Evolutionary conservation across 192 early-diverging fungal species (phyloP), one percentile per base, ranked within the genome.

Genomic region (Coemansia sp.): DNA sequence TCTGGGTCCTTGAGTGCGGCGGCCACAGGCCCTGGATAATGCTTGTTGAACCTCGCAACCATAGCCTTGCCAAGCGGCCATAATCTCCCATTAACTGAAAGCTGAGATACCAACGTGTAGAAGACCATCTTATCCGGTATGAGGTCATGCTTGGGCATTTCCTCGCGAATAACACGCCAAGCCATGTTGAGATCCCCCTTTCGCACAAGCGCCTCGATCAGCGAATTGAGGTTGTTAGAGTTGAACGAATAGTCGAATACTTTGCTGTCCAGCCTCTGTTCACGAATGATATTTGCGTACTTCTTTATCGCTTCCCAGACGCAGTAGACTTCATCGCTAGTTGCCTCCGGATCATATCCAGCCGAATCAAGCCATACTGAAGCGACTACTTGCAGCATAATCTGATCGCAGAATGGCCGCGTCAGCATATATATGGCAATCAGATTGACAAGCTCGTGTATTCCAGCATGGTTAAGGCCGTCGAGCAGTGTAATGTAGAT

Each of bases 31-130:
- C 58, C 53, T 11, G 69, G 62, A 23, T 72, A 64, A 23, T 58
- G 43, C 48, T 17, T 22, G 39, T 62, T 62, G 44, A 72, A 78
- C 40, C 62, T 72, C 21, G 62, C 47, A 27, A 78, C 70, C 14
- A 53, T 66, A 19, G 59, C 50, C 49, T 78, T 78, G 25, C 76
- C 70, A 17, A 72, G 45, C 22, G 76, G 52, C 75, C 75, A 78
- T 39, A 78, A 45, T 47, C 57, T 64, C 24, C 38, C 49, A 53
- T 58, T 67, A 24, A 47, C 57, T 1, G 66, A 65, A 19, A 78
- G 59, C 39, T 61, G 76, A 11, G 70, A 71, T 1, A 62, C 44
- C 23, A 78, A 66, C 43, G 64, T 72, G 45, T 69, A 68, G 24
- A 78, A 59, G 17, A 70, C 72, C 22, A 24, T 56, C n/a, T 66